These are phyloP conservation scores for Ambrosia hybrid DNA, from an alignment of 140 eudicot species.

Conservation along the genomic window DNA sequence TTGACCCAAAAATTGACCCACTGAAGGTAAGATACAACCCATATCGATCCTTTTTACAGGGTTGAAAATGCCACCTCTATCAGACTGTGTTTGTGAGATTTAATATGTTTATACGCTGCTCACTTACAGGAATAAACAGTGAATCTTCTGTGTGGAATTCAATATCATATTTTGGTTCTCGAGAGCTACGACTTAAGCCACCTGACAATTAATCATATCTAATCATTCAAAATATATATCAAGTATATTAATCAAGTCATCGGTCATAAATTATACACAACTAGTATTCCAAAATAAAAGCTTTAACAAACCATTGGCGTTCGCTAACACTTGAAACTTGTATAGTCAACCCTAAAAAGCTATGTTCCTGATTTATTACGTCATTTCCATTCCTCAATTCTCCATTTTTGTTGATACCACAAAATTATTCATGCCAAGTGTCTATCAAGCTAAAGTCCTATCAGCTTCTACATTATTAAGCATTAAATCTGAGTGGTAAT, in stretches of 20 bases:
- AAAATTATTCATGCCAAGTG: no score
- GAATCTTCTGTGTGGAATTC: constrained; percentile 83
- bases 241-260: not conserved
- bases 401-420: no score
- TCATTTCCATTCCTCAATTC: no score
- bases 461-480: no score
- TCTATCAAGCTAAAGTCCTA: no score
- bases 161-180: constrained; percentile 84
- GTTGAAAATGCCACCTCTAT: not conserved
- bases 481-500: no score
- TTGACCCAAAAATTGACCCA: not conserved
- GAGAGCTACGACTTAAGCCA: constrained; percentile 71
- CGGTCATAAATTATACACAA: not conserved
- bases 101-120: not conserved
- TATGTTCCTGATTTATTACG: no score
- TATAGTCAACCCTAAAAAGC: no score
- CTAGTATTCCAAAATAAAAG: not conserved
- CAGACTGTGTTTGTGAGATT: not conserved
- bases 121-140: constrained; percentile 80
- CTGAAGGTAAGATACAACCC: constrained; percentile 1
- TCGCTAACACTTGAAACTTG: no score
- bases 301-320: not conserved
- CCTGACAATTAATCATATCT: constrained; percentile 39
- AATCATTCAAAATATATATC: not conserved
- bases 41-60: not conserved